Evolutionary conservation across 345 rosid species (phyloP).

Genomic region (Garcia nutans): DNA sequence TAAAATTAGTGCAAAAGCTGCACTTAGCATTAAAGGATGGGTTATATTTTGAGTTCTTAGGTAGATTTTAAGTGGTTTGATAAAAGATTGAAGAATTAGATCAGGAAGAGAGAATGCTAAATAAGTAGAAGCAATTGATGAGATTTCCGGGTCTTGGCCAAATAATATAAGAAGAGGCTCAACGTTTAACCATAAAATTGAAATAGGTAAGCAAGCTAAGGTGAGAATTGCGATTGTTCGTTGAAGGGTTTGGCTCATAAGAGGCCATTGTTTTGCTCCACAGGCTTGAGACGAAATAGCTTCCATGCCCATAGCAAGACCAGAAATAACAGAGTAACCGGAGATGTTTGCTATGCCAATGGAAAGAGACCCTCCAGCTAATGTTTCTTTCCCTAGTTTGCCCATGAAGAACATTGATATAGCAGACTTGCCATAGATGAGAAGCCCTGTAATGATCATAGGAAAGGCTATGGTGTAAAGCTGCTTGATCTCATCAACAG

Average conservation of each 20-base stretch:
- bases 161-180: slow-evolving; percentile 42
- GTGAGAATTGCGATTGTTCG: slow-evolving; percentile 45
- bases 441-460: slow-evolving; percentile 51
- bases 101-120: slow-evolving; percentile 48
- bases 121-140: slow-evolving; percentile 44
- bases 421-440: slow-evolving; percentile 44
- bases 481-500: slow-evolving; percentile 48
- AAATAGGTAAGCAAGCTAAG: slow-evolving; percentile 46
- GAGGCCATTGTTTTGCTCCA: slow-evolving; percentile 52
- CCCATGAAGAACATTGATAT: slow-evolving; percentile 56
- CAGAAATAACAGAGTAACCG: slow-evolving; percentile 53
- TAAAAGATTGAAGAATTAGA: slow-evolving; percentile 44
- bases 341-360: slow-evolving; percentile 53
- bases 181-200: slow-evolving; percentile 44
- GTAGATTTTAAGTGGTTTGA: slow-evolving; percentile 48
- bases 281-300: slow-evolving; percentile 59
- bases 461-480: slow-evolving; percentile 47
- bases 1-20: slow-evolving; percentile 43
- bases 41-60: slow-evolving; percentile 56
- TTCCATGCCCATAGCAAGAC: slow-evolving; percentile 60
- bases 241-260: slow-evolving; percentile 56
- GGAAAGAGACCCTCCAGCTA: slow-evolving; percentile 57
- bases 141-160: slow-evolving; percentile 48
- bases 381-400: slow-evolving; percentile 45
- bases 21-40: slow-evolving; percentile 44